Percentiles rank a stretch among this genome's conserved stretches.
Evolutionary conservation across 345 rosid species (phyloP).

Genomic region (Acer saccharum): DNA sequence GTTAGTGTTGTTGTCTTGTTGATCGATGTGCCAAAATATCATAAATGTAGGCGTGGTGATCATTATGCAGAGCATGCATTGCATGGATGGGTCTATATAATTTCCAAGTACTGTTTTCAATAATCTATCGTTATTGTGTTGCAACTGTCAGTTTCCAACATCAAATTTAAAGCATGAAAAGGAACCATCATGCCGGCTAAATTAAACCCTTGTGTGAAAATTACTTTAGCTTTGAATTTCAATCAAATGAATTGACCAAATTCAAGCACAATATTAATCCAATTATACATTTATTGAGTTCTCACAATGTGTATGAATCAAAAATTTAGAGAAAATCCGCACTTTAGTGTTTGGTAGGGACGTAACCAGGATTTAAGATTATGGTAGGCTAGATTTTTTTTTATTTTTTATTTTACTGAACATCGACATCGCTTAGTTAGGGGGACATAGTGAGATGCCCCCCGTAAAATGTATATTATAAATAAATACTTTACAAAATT

Average conservation of each 20-base stretch:
- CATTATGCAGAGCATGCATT: too few species aligned
- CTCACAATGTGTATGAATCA: neutral
- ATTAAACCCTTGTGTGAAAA: neutral
- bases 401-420: too few species aligned
- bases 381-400: too few species aligned
- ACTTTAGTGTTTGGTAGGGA: too few species aligned
- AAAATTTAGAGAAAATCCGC: neutral
- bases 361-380: too few species aligned
- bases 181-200: neutral
- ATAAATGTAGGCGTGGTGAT: conserved; percentile 1
- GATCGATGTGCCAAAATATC: neutral
- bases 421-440: too few species aligned
- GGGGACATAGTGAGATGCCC: too few species aligned
- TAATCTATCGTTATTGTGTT: neutral
- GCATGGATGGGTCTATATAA: neutral
- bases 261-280: neutral
- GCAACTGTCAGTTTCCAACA: neutral
- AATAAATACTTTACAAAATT: too few species aligned
- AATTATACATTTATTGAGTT: neutral
- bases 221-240: neutral
- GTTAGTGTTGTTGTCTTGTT: too few species aligned
- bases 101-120: neutral
- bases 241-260: neutral
- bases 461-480: too few species aligned
- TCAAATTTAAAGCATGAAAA: neutral